Conservation (phyloP, 2,329 filamentous ascomycete genomes). For the Curvularia lunata region DNA sequence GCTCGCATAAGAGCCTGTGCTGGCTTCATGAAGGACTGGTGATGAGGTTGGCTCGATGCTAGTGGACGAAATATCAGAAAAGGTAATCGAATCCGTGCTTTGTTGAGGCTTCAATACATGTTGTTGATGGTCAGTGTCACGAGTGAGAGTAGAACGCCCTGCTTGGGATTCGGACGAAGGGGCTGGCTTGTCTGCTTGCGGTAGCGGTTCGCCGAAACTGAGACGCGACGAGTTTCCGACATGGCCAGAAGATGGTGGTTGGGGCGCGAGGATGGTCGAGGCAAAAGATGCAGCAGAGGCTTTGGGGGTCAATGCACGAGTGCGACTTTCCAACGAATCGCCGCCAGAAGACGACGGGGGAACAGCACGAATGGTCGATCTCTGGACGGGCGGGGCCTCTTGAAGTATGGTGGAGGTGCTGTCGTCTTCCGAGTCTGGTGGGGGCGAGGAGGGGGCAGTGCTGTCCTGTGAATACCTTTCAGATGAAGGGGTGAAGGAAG, state of each 20-base stretch:
- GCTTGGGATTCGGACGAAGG: slow-evolving; percentile 38
- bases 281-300: slow-evolving; percentile 48
- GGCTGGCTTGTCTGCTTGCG: slow-evolving; percentile 33
- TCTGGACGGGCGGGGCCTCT: slow-evolving; percentile 37
- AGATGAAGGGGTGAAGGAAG: slow-evolving; percentile 47
- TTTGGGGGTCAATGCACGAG: slow-evolving; percentile 45
- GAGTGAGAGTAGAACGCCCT: slow-evolving; percentile 43
- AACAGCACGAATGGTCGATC: slow-evolving; percentile 48
- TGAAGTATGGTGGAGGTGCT: slow-evolving; percentile 44
- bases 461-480: slow-evolving; percentile 49
- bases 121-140: slow-evolving; percentile 38
- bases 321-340: slow-evolving; percentile 37
- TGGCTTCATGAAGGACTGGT: slow-evolving; percentile 46
- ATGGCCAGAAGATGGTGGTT: slow-evolving; percentile 31
- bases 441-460: slow-evolving; percentile 48
- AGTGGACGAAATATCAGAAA: slow-evolving; percentile 44
- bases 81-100: slow-evolving; percentile 46
- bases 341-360: slow-evolving; percentile 46
- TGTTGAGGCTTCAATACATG: slow-evolving; percentile 35
- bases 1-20: slow-evolving; percentile 42
- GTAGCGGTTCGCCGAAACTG: slow-evolving; percentile 34
- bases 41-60: slow-evolving; percentile 43
- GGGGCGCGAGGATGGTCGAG: slow-evolving; percentile 38
- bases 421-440: slow-evolving; percentile 38
- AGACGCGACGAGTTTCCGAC: slow-evolving; percentile 39